These are phyloP conservation scores for Radiomyces spectabilis DNA, from an alignment of 192 early-diverging fungal genomes.

Conservation along the genomic window DNA sequence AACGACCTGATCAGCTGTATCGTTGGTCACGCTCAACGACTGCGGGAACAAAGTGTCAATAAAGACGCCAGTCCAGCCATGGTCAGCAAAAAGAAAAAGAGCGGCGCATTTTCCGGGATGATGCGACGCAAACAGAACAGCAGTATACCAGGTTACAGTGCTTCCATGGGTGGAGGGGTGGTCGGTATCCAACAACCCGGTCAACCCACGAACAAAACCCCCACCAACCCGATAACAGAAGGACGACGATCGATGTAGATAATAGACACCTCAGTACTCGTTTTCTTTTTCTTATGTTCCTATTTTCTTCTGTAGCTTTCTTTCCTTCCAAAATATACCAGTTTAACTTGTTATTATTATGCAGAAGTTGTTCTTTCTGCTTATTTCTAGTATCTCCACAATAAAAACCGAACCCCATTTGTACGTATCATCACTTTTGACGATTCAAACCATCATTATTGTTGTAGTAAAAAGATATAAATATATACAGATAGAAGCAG, in stretches of 20 bases:
- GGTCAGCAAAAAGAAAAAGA: slow-evolving; percentile 26
- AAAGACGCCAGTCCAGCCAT: slow-evolving; percentile 29
- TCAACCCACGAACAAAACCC: slow-evolving; percentile 5
- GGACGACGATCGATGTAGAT: slow-evolving; percentile 14
- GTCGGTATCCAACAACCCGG: slow-evolving; percentile 20
- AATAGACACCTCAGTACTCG: not conserved
- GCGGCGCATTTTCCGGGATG: slow-evolving; percentile 1
- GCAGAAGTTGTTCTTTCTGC: no score
- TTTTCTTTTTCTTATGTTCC: slow-evolving; percentile 3
- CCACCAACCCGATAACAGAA: not conserved
- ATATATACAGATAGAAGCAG: no score
- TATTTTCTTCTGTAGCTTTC: no score
- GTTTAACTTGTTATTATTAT: no score
- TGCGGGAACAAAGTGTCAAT: slow-evolving; percentile 16
- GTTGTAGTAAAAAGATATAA: no score
- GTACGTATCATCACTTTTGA: no score
- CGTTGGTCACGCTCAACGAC: slow-evolving; percentile 46
- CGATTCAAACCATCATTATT: no score
- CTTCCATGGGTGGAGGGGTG: slow-evolving; percentile 29
- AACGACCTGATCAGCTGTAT: slow-evolving; percentile 52
- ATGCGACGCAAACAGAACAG: slow-evolving; percentile 4
- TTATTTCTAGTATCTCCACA: no score
- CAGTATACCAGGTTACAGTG: not conserved
- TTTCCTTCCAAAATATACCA: no score
- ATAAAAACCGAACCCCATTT: no score